Evolutionary conservation across 108 stramenopile genomes (phyloP).

Genomic region (Nitzschia palea): DNA sequence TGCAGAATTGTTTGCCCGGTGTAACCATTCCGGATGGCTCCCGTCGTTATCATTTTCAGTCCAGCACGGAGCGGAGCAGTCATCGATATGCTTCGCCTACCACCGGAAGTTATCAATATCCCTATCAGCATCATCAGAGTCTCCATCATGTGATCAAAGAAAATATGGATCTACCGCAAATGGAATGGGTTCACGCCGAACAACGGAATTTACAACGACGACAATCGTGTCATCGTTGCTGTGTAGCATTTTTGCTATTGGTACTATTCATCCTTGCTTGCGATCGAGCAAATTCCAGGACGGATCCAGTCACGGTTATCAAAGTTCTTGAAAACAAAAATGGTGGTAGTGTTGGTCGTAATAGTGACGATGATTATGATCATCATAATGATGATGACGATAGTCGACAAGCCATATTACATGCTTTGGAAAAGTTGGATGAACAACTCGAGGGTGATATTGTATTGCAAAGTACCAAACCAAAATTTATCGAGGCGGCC

Average conservation of each 20-base stretch:
- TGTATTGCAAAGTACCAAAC: slow-evolving; percentile 20
- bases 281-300: neutral
- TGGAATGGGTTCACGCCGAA: neutral
- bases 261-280: neutral
- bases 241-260: neutral
- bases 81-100: neutral
- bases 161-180: neutral
- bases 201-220: neutral
- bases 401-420: slow-evolving; percentile 2
- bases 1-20: neutral
- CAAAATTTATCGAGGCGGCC: slow-evolving; percentile 8
- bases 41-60: too few relatives aligned
- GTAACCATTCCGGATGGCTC: neutral
- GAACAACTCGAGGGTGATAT: slow-evolving; percentile 24
- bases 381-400: slow-evolving; percentile 6
- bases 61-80: neutral
- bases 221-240: neutral
- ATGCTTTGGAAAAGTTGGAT: slow-evolving; percentile 19
- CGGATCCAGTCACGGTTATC: neutral
- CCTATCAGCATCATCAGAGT: neutral
- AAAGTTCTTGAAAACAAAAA: neutral
- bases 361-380: neutral
- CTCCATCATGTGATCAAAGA: neutral
- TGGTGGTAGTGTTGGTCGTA: neutral
- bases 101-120: neutral